Evolutionary conservation across 345 rosid species (phyloP), one percentile per base, ranked within the genome.

Genomic region (Camelina neglecta): DNA sequence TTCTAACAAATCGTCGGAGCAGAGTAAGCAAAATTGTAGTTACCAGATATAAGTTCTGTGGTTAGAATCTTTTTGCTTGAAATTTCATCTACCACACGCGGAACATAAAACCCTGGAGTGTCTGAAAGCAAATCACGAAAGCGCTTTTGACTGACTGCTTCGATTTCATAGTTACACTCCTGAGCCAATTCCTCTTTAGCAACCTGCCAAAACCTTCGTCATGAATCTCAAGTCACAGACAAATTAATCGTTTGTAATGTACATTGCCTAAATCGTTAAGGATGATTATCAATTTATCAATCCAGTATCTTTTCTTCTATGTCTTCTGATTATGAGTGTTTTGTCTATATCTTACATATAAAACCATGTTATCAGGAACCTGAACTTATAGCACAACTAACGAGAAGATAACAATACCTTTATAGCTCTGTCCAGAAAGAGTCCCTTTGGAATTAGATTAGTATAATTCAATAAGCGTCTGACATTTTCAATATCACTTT

Each of bases 401-500:
- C 4, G 64, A 36, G 13, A 51, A 12, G 58, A 68, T 10, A 24
- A 54, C 57, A 26, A 50, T 75, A 93, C 99, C 99, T 92, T 92
- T 48, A 92, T 87, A 70, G 99, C 99, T 70, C 91, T 88, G 73
- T 92, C 98, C 11, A 95, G 85, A 81, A 82, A 90, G 79, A 92
- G 98, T 60, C 99, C 98, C 81, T 92, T 77, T 8, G 99, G 99
- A 70, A 95, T 92, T 44, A 95, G 81, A 74, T 92, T 95, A 29
- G 99, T 89, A 72, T 92, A 92, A 73, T 84, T 85, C 56, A 95
- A 76, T 7, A 95, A 82, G 62, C 89, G 91, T 80, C 92, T 92
- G 58, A 90, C 98, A 81, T 92, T 95, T 74, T 95, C 96, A 49
- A 95, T 87, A 81, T 95, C 99, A 82, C 97, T 95, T 44, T 92